A percentile compares a stretch with the other conserved stretches of the same genome.
Conservation (phyloP, 768 basidiomycete species). For the Cantharellus cinnabarinus region DNA sequence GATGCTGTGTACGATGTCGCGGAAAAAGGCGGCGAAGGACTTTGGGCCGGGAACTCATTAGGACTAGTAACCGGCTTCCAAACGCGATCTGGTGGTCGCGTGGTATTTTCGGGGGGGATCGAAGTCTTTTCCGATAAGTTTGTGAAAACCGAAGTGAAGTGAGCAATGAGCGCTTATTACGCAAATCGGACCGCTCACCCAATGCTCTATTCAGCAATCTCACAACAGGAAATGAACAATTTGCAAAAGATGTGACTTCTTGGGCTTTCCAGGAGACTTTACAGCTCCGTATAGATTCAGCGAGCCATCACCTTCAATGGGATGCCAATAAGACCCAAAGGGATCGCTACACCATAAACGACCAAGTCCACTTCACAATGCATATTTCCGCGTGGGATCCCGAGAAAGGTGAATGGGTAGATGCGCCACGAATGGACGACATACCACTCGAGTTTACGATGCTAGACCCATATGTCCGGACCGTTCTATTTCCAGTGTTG, state of each 20-base stretch:
- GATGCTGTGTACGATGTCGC: slow-evolving; percentile 49
- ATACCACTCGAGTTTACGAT: slow-evolving; percentile 93
- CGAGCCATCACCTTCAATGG: slow-evolving; percentile 47
- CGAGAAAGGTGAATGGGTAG: slow-evolving; percentile 37
- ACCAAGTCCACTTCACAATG: slow-evolving; percentile 51
- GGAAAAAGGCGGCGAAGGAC: slow-evolving; percentile 55
- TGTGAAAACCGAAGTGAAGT: slow-evolving; percentile 42
- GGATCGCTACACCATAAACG: slow-evolving; percentile 69
- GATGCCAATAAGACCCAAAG: slow-evolving; percentile 31
- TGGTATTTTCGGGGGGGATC: slow-evolving; percentile 63
- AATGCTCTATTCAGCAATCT: slow-evolving; percentile 23
- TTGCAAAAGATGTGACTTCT: slow-evolving; percentile 50
- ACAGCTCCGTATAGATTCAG: slow-evolving; percentile 57
- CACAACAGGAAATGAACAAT: slow-evolving; percentile 53
- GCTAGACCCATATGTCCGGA: slow-evolving; percentile 93
- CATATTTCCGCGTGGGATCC: slow-evolving; percentile 52
- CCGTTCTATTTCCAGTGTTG: slow-evolving; percentile 38
- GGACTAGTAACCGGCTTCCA: slow-evolving; percentile 81
- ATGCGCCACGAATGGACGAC: slow-evolving; percentile 52
- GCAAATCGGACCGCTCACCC: neutral
- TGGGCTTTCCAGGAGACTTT: slow-evolving; percentile 86
- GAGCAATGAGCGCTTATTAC: slow-evolving; percentile 14
- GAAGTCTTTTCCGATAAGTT: slow-evolving; percentile 64
- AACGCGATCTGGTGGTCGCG: slow-evolving; percentile 50
- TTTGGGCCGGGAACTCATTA: slow-evolving; percentile 64